phyloP scores from a whole-genome alignment of 805 yeast species.

The Candida maris region DNA sequence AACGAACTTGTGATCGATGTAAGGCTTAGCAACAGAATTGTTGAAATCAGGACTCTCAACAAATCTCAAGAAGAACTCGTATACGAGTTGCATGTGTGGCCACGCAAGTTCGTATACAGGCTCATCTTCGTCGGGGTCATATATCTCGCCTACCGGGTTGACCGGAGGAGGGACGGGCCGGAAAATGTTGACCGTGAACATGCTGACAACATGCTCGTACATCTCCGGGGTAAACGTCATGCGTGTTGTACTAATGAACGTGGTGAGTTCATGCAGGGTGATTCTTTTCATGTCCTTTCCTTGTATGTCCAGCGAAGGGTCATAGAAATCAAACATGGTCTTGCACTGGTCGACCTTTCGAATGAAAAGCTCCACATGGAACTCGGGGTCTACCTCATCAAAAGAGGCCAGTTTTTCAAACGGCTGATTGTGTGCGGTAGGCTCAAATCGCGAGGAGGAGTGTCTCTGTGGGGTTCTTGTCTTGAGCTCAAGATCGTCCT shows the following conservation, averaged over 20 bases:
- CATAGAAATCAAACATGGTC: conserved; percentile 88
- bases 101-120: conserved; percentile 95
- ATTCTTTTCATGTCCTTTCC: conserved; percentile 90
- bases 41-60: conserved; percentile 93
- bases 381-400: conserved; percentile 78
- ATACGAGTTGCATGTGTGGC: conserved; percentile 98
- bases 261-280: conserved; percentile 85
- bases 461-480: conserved; percentile 77
- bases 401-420: conserved; percentile 78
- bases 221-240: conserved; percentile 86
- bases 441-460: conserved; percentile 87
- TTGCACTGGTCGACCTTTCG: conserved; percentile 93
- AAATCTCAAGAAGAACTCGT: conserved; percentile 89
- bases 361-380: conserved; percentile 74
- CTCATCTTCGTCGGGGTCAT: conserved; percentile 98
- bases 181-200: conserved; percentile 86
- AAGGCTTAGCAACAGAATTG: conserved; percentile 88
- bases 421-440: conserved; percentile 57
- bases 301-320: conserved; percentile 85
- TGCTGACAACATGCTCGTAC: conserved; percentile 80
- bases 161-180: conserved; percentile 98
- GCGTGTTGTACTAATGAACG: conserved; percentile 77
- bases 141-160: conserved; percentile 93
- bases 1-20: conserved; percentile 88
- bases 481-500: conserved; percentile 77